These are phyloP conservation scores for Kodamaea sp. DNA, from an alignment of 1,139 yeast genomes.

Conservation along the genomic window DNA sequence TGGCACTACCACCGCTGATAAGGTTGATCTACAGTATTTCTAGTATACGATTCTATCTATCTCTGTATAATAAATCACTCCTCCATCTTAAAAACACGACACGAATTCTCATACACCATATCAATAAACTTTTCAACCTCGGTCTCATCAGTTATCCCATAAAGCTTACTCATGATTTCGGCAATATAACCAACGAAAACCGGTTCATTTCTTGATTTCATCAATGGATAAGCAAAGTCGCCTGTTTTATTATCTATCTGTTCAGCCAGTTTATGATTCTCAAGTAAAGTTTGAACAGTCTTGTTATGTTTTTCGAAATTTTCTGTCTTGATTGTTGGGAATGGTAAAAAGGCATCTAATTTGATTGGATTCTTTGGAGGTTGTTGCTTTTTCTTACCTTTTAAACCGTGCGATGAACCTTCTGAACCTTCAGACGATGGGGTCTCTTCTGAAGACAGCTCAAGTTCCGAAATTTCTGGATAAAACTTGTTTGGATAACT, in stretches of 20 bases:
- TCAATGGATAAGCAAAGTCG: slow-evolving; percentile 47
- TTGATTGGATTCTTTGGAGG: slow-evolving; percentile 23
- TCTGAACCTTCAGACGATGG: neutral
- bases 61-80: neutral
- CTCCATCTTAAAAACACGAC: slow-evolving; percentile 47
- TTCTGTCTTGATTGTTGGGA: slow-evolving; percentile 64
- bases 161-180: slow-evolving; percentile 61
- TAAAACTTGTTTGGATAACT: slow-evolving; percentile 54
- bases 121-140: slow-evolving; percentile 55
- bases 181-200: slow-evolving; percentile 81
- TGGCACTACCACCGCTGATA: no score
- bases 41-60: neutral
- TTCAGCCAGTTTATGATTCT: slow-evolving; percentile 12
- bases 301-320: slow-evolving; percentile 34
- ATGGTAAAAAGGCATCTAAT: slow-evolving; percentile 52
- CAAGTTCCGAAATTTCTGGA: slow-evolving; percentile 32
- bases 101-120: slow-evolving; percentile 61
- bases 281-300: slow-evolving; percentile 10
- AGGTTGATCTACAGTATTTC: neutral
- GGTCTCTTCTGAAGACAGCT: slow-evolving; percentile 2
- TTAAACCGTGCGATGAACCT: neutral
- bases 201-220: slow-evolving; percentile 90
- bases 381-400: slow-evolving; percentile 9
- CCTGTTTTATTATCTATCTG: slow-evolving; percentile 20
- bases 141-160: slow-evolving; percentile 30